Evolutionary conservation across 2,329 filamentous ascomycete species (phyloP).

Genomic region (Colletotrichum sp.): DNA sequence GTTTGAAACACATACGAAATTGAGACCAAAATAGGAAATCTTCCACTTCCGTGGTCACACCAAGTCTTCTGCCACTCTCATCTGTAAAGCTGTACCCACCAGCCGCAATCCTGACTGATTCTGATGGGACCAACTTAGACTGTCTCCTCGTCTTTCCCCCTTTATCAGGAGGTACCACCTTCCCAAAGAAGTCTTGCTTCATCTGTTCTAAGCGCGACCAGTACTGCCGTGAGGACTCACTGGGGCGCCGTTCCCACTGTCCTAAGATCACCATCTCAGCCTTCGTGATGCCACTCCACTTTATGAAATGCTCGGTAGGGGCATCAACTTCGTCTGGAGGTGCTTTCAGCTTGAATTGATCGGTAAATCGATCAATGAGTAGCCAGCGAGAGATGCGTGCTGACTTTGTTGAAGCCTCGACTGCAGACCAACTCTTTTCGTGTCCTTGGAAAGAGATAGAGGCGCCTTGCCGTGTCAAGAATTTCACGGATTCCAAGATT

Average conservation of each 20-base stretch:
- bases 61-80: too few species aligned
- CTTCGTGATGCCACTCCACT: not conserved
- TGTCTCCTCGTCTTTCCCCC: not conserved
- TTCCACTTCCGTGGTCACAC: too few species aligned
- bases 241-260: rapidly evolving
- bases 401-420: too few species aligned
- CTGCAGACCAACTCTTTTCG: too few species aligned
- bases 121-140: not conserved
- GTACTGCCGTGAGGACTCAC: not conserved
- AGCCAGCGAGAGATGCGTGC: not conserved
- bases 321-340: rapidly evolving
- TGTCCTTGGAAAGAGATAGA: not conserved
- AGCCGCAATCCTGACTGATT: not conserved
- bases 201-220: not conserved
- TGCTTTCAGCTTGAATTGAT: rapidly evolving
- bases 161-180: not conserved
- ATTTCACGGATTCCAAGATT: not conserved
- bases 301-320: rapidly evolving
- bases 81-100: not conserved
- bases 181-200: rapidly evolving
- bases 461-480: not conserved
- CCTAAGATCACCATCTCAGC: not conserved
- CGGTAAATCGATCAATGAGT: not conserved
- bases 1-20: too few species aligned
- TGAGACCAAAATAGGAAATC: too few species aligned